Base-by-base conservation (phyloP, 257 asterid species). In the Ilex asprella region DNA sequence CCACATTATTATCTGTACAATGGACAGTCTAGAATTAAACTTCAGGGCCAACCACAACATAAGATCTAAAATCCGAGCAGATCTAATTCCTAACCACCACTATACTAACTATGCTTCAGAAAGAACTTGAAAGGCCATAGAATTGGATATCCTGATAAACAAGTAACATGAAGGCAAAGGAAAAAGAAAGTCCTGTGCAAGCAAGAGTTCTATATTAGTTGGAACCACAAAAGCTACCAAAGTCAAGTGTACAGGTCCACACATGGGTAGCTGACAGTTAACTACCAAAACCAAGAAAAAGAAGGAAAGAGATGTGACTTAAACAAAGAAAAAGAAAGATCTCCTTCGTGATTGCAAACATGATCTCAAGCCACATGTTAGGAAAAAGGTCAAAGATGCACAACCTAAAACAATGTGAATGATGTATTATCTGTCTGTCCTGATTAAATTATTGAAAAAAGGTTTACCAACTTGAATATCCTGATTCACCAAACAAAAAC, bases 381-480 rank as follows among this genome's bases (percentile, higher is more conserved):
- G 29, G 14, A 53, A 12, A 59, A 14, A 54, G 53, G 62, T n/a
- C 63, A 50, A 44, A 54, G 62, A 41, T 68, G 10, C 41, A 47
- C 57, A 57, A 68, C 49, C 68, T 30, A 49, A 52, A 13, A 49
- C 14, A 49, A n/a, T 4, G 14, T 49, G n/a, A 49, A 11, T 7
- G 10, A 49, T 15, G 14, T 12, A 11, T 15, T 49, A 12, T 11
- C 5, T 49, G 5, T 49, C 5, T 11, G 16, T 49, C n/a, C 54
- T 4, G n/a, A 49, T 12, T 3, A 3, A 49, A 49, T 0, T 49
- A n/a, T 15, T 49, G 54, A 49, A n/a, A 49, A 7, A 6, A 49
- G 14, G 16, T 15, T 0, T 15, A 49, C 14, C 54, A 49, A 49
- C 6, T 12, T 15, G 14, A 11, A n/a, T 46, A 10, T 46, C 12